Evolutionary conservation across 2,329 filamentous ascomycete species (phyloP).

Genomic region (Xylaria digitata): DNA sequence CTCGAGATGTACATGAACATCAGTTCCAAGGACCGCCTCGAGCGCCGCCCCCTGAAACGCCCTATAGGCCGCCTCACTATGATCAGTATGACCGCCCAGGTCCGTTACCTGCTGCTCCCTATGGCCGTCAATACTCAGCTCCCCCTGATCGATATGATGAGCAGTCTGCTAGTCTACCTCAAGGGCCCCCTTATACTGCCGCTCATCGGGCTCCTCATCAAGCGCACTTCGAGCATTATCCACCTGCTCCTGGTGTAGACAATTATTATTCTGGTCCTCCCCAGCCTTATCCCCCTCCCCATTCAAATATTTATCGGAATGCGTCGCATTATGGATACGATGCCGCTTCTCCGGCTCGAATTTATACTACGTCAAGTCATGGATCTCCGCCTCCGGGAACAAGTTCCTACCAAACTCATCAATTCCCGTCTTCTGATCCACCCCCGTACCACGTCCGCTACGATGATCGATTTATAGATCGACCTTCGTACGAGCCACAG

Average conservation of each 20-base stretch:
- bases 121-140: conserved; percentile 33
- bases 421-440: conserved; percentile 35
- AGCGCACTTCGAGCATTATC: conserved; percentile 31
- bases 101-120: conserved; percentile 13
- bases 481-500: conserved; percentile 19
- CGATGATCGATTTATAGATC: conserved; percentile 28
- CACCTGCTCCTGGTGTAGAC: conserved; percentile 32
- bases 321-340: conserved; percentile 29
- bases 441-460: conserved; percentile 28
- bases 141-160: conserved; percentile 31
- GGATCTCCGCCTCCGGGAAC: conserved; percentile 36
- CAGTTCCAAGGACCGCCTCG: conserved; percentile 20
- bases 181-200: conserved; percentile 11
- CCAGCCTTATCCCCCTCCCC: conserved; percentile 30
- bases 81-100: conserved; percentile 33
- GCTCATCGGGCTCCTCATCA: conserved; percentile 24
- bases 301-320: conserved; percentile 18
- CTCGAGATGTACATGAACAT: conserved; percentile 32
- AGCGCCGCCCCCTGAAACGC: conserved; percentile 19
- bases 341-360: conserved; percentile 31
- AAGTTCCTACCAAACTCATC: conserved; percentile 32
- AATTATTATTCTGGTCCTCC: conserved; percentile 29
- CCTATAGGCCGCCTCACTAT: conserved; percentile 17
- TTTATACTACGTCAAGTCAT: conserved; percentile 36
- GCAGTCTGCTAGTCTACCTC: conserved; percentile 13